Base-by-base conservation (phyloP, 805 yeast genomes). In the Kluyveromyces nonfermentans region DNA sequence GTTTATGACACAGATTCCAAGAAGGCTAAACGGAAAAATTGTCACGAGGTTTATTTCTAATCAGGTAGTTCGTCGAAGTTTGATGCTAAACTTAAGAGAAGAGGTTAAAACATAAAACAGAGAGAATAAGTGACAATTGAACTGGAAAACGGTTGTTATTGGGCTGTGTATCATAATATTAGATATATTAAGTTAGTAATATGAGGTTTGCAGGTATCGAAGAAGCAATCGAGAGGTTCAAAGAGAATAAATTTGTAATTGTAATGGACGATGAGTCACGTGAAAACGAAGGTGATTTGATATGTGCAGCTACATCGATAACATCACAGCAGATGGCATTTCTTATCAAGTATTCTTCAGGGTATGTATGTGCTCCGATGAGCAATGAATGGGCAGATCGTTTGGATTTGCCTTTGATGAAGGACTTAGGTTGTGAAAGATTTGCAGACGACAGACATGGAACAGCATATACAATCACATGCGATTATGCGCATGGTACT, bases 251-350 rank as follows among this genome's bases (percentile, higher is more conserved):
- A 62, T 88, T 90, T 57, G 71, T 93, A 39, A 77, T 93, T 38
- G 98, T 93, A n/a, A 84, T 93, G 85, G 99, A 93, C 63, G 96
- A 93, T 60, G 97, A 87, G 63, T 75, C 75, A 59, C 80, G 99
- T 54, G 99, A 93, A 64, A 93, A 93, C 63, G 99, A 93, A 68
- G 99, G 98, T 42, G 99, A 93, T 61, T 72, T 93, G 57, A 87
- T 93, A 54, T 81, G 85, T 40, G 94, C 97, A n/a, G 99, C 96
- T 33, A 78, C 83, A 51, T 70, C 70, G 43, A 71, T 80, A 52
- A 84, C 95, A 34, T 78, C 84, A 37, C 81, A 81, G 57, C 78
- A 88, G 52, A 87, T 93, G 96, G 98, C 97, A 1, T 93, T 93
- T 56, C 68, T 93, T 49, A 95, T 93, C 37, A 80, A 90, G 52